These are phyloP conservation scores for Trichoderma orchidacearum DNA, from an alignment of 495 filamentous ascomycete genomes.

Conservation along the genomic window DNA sequence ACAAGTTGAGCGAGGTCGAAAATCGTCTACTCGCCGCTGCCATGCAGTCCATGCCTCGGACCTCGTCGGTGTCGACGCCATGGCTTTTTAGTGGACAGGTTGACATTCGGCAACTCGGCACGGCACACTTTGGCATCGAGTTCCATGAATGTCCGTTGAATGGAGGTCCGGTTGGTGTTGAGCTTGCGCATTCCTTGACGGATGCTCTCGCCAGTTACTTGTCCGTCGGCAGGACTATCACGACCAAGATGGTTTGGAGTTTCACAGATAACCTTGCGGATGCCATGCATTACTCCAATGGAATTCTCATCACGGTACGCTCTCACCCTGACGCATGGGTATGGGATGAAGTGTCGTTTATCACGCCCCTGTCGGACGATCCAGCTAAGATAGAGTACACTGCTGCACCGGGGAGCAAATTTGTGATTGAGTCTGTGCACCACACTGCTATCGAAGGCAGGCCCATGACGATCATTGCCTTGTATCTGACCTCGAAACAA, in stretches of 20 bases:
- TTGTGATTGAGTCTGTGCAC: neutral
- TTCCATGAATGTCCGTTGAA: neutral
- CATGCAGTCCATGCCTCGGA: neutral
- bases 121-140: neutral
- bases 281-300: neutral
- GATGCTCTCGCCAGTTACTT: neutral
- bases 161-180: neutral
- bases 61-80: neutral
- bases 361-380: neutral
- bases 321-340: neutral
- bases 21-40: neutral
- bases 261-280: neutral
- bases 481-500: too few relatives aligned
- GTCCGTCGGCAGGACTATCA: neutral
- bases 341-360: neutral
- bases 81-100: neutral
- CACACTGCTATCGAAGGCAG: neutral
- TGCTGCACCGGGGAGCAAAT: neutral
- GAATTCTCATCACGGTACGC: neutral
- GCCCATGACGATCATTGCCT: neutral
- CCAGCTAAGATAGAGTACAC: neutral
- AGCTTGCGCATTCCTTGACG: neutral
- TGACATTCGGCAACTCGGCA: neutral
- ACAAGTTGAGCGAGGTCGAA: neutral
- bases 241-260: neutral